phyloP scores from a whole-genome alignment of 2,329 filamentous ascomycete genomes.

The Blastomyces emzantsi region DNA sequence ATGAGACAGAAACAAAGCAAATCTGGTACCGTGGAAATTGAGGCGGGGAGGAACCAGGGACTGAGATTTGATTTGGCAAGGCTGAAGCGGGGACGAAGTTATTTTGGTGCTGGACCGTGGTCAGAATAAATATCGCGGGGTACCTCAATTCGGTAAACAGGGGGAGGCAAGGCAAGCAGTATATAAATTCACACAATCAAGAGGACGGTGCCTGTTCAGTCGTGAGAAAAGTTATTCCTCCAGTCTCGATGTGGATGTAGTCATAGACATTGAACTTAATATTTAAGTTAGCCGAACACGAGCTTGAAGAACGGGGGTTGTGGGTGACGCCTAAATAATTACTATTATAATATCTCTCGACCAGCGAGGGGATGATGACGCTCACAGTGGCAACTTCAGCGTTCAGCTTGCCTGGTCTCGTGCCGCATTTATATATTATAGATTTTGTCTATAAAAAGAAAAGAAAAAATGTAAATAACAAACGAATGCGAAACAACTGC shows the following conservation, averaged over 20 bases:
- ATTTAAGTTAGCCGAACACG: slow-evolving; percentile 1
- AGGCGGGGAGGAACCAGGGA: neutral
- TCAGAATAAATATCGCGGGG: neutral
- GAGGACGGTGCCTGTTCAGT: neutral
- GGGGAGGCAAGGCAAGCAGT: neutral
- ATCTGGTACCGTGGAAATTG: neutral
- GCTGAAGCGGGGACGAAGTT: slow-evolving; percentile 1
- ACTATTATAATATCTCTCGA: neutral
- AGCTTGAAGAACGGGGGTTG: neutral
- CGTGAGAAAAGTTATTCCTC: neutral
- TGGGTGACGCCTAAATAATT: neutral
- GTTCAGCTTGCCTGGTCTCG: neutral
- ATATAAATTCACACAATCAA: neutral
- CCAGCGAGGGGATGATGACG: neutral
- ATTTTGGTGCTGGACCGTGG: neutral
- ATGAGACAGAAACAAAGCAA: neutral
- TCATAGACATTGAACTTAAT: slow-evolving; percentile 1
- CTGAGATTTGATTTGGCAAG: neutral
- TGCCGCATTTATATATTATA: neutral
- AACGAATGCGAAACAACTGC: neutral
- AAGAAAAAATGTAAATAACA: neutral
- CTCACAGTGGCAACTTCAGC: neutral
- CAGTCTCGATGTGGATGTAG: neutral
- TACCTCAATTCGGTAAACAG: neutral
- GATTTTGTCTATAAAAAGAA: neutral